Evolutionary conservation across 306 rosid species (phyloP).

Genomic region (Prunus padus): DNA sequence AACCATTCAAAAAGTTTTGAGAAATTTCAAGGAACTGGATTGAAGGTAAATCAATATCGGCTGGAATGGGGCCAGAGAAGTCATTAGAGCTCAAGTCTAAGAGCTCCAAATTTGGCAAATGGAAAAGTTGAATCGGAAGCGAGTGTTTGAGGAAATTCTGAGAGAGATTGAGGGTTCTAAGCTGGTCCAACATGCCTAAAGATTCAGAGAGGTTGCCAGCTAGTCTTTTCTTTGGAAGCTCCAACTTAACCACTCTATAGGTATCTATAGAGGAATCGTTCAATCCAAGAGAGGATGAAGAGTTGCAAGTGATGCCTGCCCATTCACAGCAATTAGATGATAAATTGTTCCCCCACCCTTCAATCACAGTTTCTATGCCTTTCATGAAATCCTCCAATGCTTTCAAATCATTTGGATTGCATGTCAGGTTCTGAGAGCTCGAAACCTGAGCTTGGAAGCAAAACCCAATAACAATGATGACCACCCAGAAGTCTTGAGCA

Average conservation of each 20-base stretch:
- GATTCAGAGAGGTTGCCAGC: constrained; percentile 35
- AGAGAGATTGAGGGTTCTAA: constrained; percentile 43
- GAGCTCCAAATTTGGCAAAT: constrained; percentile 24
- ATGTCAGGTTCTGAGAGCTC: constrained; percentile 29
- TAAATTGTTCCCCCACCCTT: constrained; percentile 19
- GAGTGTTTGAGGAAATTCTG: constrained; percentile 31
- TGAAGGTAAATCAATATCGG: constrained; percentile 25
- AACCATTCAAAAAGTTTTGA: constrained; percentile 33
- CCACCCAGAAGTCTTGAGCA: constrained; percentile 24
- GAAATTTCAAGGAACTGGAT: constrained; percentile 36
- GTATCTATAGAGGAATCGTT: neutral
- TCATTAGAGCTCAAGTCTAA: constrained; percentile 43
- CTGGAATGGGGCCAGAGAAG: constrained; percentile 29
- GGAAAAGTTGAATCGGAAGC: constrained; percentile 36
- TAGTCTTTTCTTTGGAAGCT: constrained; percentile 26
- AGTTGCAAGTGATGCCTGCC: constrained; percentile 38
- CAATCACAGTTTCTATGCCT: constrained; percentile 7
- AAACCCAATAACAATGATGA: constrained; percentile 24
- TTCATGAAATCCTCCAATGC: constrained; percentile 27
- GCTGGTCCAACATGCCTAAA: constrained; percentile 37
- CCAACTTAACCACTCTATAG: constrained; percentile 36
- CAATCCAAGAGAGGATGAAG: constrained; percentile 27
- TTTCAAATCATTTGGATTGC: constrained; percentile 25
- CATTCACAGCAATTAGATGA: constrained; percentile 42
- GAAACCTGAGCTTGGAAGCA: constrained; percentile 16